Evolutionary conservation across 345 rosid genomes (phyloP).

Genomic region (Acer campestre): DNA sequence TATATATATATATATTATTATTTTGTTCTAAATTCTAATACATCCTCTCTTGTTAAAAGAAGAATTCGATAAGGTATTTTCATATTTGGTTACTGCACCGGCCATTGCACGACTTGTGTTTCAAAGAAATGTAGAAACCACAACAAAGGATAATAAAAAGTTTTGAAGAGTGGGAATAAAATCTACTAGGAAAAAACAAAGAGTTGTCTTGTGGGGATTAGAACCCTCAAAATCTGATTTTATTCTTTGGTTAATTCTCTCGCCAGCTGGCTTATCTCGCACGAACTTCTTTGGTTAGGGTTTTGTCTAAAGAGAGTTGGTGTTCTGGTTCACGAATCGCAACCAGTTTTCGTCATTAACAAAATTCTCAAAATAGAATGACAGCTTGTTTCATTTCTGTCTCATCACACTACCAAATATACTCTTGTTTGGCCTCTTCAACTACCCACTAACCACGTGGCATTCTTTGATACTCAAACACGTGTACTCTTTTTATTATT

Average conservation of each 20-base stretch:
- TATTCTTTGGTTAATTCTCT: conserved; percentile 25
- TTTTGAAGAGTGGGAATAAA: conserved; percentile 15
- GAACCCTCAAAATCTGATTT: conserved; percentile 30
- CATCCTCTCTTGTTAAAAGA: neutral
- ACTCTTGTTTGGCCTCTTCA: neutral
- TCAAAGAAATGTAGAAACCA: neutral
- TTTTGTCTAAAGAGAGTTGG: neutral
- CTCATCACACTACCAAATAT: neutral
- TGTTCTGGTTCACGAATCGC: neutral
- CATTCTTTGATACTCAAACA: neutral
- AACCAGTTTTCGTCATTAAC: neutral
- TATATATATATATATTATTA: neutral
- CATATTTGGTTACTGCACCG: conserved; percentile 25
- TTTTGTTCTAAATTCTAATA: neutral
- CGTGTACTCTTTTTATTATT: neutral
- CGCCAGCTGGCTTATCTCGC: conserved; percentile 1
- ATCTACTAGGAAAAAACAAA: conserved; percentile 19
- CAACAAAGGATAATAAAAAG: neutral
- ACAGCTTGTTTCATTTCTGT: conserved; percentile 7
- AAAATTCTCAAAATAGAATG: neutral
- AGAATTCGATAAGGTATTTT: conserved; percentile 6
- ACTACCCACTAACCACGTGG: conserved; percentile 1
- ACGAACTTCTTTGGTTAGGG: neutral
- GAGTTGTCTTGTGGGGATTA: neutral
- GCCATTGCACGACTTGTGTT: conserved; percentile 41